A percentile compares a stretch with the other conserved stretches of the same genome.
Conservation (phyloP, 129 eudicot species). For the Artemisia argyi region DNA sequence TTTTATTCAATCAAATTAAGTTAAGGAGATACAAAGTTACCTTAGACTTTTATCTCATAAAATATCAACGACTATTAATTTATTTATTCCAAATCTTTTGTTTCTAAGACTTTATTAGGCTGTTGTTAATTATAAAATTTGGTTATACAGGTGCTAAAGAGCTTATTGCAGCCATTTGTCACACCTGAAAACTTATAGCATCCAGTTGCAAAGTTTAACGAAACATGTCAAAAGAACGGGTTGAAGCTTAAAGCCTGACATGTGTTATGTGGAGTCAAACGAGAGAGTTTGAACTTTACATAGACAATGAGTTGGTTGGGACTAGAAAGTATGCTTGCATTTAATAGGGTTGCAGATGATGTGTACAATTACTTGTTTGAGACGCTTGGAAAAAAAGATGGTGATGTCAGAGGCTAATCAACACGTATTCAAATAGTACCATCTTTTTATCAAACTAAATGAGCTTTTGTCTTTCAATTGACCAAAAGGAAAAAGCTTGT, state of each 20-base stretch:
- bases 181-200: slow-evolving; percentile 43
- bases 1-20: no score
- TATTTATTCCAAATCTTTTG: neutral
- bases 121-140: neutral
- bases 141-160: slow-evolving; percentile 37
- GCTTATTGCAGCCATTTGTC: slow-evolving; percentile 48
- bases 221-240: slow-evolving; percentile 55
- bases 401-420: slow-evolving; percentile 13
- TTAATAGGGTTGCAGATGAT: slow-evolving; percentile 57
- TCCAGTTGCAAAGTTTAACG: slow-evolving; percentile 46
- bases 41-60: no score
- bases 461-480: slow-evolving; percentile 23
- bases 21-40: no score
- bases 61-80: no score
- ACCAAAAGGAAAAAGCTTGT: slow-evolving; percentile 25
- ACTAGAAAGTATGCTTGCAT: slow-evolving; percentile 44
- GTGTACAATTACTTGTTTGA: slow-evolving; percentile 36
- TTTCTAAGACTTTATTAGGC: neutral
- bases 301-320: slow-evolving; percentile 36
- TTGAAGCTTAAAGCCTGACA: slow-evolving; percentile 2
- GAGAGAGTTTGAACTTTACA: slow-evolving; percentile 38
- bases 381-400: slow-evolving; percentile 20
- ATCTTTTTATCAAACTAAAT: slow-evolving; percentile 28
- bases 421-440: neutral
- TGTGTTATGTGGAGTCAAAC: slow-evolving; percentile 39